Conservation (phyloP, 768 basidiomycete genomes). For the Termitomyces sp. region DNA sequence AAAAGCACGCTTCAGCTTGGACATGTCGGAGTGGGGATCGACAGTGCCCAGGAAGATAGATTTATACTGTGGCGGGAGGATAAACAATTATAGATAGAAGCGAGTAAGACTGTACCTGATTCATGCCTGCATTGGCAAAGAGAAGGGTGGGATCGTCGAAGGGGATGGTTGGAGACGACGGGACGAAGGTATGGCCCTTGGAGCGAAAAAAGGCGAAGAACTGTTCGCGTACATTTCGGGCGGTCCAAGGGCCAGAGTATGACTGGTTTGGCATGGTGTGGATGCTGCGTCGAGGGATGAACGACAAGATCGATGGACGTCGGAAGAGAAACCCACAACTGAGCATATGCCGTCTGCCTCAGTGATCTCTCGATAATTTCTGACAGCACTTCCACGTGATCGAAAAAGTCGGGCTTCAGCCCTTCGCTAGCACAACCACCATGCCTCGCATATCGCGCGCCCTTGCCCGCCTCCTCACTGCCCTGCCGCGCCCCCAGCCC, state of each 20-base stretch:
- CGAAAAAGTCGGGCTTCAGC: neutral
- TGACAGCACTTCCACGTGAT: constrained; percentile 20
- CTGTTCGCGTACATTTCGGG: constrained; percentile 76
- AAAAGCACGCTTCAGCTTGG: constrained; percentile 88
- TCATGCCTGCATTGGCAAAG: constrained; percentile 99
- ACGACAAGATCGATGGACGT: constrained; percentile 20
- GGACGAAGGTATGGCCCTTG: constrained; percentile 82
- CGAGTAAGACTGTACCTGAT: constrained; percentile 51
- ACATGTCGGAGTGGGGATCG: constrained; percentile 89
- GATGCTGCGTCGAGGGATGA: constrained; percentile 5
- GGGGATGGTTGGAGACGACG: constrained; percentile 89
- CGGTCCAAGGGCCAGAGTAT: constrained; percentile 61
- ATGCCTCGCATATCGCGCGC: constrained; percentile 43
- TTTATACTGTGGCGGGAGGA: constrained; percentile 64
- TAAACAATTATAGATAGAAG: neutral
- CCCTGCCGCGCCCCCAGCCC: constrained; percentile 25
- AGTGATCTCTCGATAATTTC: constrained; percentile 9
- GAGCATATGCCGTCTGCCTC: constrained; percentile 14
- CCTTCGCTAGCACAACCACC: neutral
- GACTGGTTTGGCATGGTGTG: constrained; percentile 31
- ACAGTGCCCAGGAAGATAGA: constrained; percentile 96
- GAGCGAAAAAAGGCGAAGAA: constrained; percentile 88
- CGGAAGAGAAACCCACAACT: constrained; percentile 18
- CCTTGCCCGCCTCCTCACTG: constrained; percentile 29
- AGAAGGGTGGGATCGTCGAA: constrained; percentile 97